Percentiles rank a stretch among this genome's conserved stretches.
phyloP scores from a whole-genome alignment of 257 asterid genomes.

The Henckelia pumila region DNA sequence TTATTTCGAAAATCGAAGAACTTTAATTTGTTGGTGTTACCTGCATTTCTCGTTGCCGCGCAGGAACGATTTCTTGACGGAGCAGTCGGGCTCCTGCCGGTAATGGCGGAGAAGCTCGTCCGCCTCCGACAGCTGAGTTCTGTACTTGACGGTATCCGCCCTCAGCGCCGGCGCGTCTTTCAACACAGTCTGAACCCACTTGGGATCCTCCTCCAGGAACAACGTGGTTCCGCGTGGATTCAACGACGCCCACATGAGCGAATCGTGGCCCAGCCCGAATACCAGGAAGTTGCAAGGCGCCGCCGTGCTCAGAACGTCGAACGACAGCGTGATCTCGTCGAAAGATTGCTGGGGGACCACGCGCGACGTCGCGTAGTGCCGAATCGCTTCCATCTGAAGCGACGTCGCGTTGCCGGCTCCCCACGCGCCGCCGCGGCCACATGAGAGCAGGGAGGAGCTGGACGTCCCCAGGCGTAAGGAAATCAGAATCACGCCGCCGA shows the following conservation, averaged over 20 bases:
- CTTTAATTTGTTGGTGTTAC: conserved; percentile 15
- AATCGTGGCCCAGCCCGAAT: conserved; percentile 82
- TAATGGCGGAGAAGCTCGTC: conserved; percentile 45
- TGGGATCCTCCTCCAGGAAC: conserved; percentile 81
- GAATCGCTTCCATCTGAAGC: conserved; percentile 42
- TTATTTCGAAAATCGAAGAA: too few relatives aligned
- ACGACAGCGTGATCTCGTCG: conserved; percentile 44
- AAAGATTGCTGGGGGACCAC: conserved; percentile 52
- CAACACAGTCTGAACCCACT: conserved; percentile 60
- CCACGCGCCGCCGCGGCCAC: conserved; percentile 28
- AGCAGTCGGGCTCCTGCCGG: conserved; percentile 51
- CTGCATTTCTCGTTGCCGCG: conserved; percentile 69
- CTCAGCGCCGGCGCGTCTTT: conserved; percentile 52
- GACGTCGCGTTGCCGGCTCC: conserved; percentile 3
- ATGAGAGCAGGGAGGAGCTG: conserved; percentile 24
- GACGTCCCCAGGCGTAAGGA: conserved; percentile 9
- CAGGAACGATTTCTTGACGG: conserved; percentile 42
- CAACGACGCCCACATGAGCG: conserved; percentile 79
- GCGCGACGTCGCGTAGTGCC: conserved; percentile 60
- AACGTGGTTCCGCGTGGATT: conserved; percentile 70
- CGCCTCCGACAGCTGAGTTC: conserved; percentile 63
- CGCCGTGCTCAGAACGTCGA: conserved; percentile 37
- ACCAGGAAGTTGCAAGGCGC: conserved; percentile 67
- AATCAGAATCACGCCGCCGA: conserved; percentile 40
- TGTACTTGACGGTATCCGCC: conserved; percentile 55